Percentiles rank a stretch among this genome's conserved stretches.
Evolutionary conservation across 2,329 filamentous ascomycete species (phyloP).

Genomic region (Pyricularia sp.): DNA sequence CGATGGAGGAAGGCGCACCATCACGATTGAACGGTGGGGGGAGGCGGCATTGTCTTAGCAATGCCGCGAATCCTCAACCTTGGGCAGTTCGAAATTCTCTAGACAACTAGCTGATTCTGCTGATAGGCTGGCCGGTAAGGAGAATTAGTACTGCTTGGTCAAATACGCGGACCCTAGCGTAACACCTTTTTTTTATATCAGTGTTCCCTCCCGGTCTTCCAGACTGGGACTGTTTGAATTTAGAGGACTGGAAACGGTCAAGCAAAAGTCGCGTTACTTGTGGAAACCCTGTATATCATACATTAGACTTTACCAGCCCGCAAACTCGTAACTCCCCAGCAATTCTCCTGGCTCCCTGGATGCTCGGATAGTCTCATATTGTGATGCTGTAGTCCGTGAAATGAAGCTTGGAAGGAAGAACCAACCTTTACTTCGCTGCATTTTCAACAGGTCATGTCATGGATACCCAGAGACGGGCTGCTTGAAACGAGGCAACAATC

Average conservation of each 20-base stretch:
- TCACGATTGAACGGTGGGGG: neutral
- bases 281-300: constrained; percentile 1
- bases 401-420: neutral
- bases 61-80: neutral
- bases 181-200: neutral
- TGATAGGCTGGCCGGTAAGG: neutral
- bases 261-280: neutral
- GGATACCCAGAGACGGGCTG: neutral
- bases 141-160: neutral
- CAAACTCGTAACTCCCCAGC: neutral
- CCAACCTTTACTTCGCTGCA: neutral
- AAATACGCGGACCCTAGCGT: neutral
- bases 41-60: neutral
- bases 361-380: neutral
- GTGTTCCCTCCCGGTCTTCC: neutral
- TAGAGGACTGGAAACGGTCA: neutral
- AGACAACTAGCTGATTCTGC: neutral
- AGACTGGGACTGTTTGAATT: neutral
- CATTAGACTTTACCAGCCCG: neutral
- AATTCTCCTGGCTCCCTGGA: neutral
- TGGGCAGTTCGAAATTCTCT: neutral
- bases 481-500: neutral
- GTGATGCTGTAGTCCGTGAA: neutral
- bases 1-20: neutral
- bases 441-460: neutral